A percentile compares a stretch with the other conserved stretches of the same genome.
Evolutionary conservation across 495 filamentous ascomycete genomes (phyloP).

Genomic region (Hypomontagnella monticulosa): DNA sequence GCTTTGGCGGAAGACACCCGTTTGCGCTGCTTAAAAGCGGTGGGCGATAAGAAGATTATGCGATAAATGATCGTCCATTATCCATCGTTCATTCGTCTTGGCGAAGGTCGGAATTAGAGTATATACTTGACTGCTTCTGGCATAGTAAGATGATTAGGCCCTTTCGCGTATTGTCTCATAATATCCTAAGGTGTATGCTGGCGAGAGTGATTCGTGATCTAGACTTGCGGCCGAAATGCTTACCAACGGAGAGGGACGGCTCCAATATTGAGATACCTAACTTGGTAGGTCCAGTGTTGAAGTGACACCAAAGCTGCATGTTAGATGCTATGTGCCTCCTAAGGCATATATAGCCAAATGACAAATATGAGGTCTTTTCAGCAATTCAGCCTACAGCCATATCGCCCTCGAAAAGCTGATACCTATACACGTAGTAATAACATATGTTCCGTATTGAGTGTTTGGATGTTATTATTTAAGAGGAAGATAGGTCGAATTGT

Average conservation of each 20-base stretch:
- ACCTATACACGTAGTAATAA: not conserved
- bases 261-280: not conserved
- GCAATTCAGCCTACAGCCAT: slow-evolving; percentile 2
- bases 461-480: not conserved
- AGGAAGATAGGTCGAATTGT: too few relatives aligned
- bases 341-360: slow-evolving; percentile 10
- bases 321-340: slow-evolving; percentile 15
- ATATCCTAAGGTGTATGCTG: not conserved
- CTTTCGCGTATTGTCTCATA: slow-evolving; percentile 2
- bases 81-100: slow-evolving; percentile 14
- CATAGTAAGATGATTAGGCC: not conserved
- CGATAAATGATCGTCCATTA: slow-evolving; percentile 15
- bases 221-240: slow-evolving; percentile 12
- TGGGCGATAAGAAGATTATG: slow-evolving; percentile 33
- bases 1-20: slow-evolving; percentile 14
- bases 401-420: slow-evolving; percentile 2
- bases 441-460: not conserved
- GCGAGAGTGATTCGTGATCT: too few relatives aligned
- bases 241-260: not conserved
- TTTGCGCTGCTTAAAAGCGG: slow-evolving; percentile 17
- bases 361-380: slow-evolving; percentile 21
- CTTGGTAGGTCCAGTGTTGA: slow-evolving; percentile 24
- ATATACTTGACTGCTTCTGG: slow-evolving; percentile 11
- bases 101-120: slow-evolving; percentile 18
- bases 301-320: slow-evolving; percentile 33